Evolutionary conservation across 148 eudicot species (phyloP).

Genomic region (Salicornia ramosissima): DNA sequence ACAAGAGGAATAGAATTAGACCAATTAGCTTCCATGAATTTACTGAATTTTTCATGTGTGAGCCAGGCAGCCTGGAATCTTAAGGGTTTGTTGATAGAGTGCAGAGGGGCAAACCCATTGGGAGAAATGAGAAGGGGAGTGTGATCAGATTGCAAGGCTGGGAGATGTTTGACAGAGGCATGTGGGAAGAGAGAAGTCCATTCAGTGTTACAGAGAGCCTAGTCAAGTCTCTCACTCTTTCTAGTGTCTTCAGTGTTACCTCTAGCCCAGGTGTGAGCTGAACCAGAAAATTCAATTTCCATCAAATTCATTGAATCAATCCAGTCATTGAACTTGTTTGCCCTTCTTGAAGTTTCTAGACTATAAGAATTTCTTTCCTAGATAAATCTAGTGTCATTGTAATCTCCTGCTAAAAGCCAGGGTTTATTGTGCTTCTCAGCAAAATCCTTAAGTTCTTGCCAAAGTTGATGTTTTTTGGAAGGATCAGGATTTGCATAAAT

Average conservation of each 20-base stretch:
- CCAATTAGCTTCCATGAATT: neutral
- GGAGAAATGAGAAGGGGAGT: neutral
- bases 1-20: neutral
- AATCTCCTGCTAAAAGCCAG: neutral
- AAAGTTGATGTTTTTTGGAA: neutral
- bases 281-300: neutral
- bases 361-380: neutral
- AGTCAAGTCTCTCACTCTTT: neutral
- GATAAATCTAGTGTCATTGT: neutral
- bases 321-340: neutral
- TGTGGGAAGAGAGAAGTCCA: neutral
- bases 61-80: neutral
- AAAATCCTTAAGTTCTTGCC: neutral
- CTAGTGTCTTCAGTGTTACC: neutral
- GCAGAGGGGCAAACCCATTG: neutral
- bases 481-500: neutral
- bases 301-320: neutral
- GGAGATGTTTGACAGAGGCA: neutral
- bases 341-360: neutral
- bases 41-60: neutral
- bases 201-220: neutral
- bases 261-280: neutral
- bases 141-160: neutral
- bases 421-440: neutral
- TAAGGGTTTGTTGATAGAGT: neutral